Percentiles rank a stretch among this genome's conserved stretches.
Conservation (phyloP, 331 rosid genomes). For the Phaseolus coccineus region DNA sequence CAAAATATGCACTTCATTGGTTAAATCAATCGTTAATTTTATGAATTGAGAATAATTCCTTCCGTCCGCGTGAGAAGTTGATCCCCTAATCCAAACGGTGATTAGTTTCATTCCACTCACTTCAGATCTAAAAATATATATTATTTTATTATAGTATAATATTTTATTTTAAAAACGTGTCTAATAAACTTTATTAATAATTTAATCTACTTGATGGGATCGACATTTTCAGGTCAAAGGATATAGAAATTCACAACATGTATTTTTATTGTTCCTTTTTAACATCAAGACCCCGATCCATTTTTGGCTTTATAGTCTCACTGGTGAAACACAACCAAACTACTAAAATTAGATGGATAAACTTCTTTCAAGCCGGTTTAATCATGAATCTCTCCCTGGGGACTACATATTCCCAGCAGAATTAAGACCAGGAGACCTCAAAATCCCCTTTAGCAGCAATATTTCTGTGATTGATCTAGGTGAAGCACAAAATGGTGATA, state of each 20-base stretch:
- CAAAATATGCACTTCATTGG: not conserved
- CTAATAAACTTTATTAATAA: too few species aligned
- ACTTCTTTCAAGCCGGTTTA: slow-evolving; percentile 57
- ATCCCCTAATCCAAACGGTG: too few species aligned
- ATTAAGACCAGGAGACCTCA: slow-evolving; percentile 40
- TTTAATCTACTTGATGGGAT: not conserved
- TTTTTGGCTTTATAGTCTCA: not conserved
- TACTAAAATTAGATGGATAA: slow-evolving; percentile 27
- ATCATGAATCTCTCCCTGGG: slow-evolving; percentile 44
- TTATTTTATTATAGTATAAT: too few species aligned
- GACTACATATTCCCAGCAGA: slow-evolving; percentile 42
- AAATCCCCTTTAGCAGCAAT: slow-evolving; percentile 36
- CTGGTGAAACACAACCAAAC: not conserved
- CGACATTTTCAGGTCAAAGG: not conserved
- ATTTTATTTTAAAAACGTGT: too few species aligned
- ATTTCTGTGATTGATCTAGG: slow-evolving; percentile 59
- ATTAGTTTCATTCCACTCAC: too few species aligned
- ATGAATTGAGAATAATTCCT: not conserved
- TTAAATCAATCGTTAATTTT: not conserved
- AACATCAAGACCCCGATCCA: not conserved
- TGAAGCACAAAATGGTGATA: slow-evolving; percentile 37
- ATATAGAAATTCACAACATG: not conserved
- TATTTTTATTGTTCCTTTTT: not conserved
- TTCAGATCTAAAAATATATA: too few species aligned
- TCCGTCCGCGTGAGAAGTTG: too few species aligned